Percentiles rank a stretch among this genome's conserved stretches.
These are phyloP conservation scores for Leccinum longicurvipes DNA, from an alignment of 768 basidiomycete species.

Conservation along the genomic window DNA sequence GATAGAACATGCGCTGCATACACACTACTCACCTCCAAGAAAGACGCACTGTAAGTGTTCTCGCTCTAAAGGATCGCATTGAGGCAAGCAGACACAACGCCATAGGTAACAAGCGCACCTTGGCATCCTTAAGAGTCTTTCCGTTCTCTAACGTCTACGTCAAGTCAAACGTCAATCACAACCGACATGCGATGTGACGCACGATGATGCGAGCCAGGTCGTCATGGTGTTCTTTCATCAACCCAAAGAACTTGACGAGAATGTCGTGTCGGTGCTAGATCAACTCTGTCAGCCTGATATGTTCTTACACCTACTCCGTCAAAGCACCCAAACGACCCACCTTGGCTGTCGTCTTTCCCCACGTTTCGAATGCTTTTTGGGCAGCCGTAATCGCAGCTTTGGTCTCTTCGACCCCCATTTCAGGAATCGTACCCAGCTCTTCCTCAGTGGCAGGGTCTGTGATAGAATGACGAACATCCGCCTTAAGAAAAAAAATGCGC, in stretches of 20 bases:
- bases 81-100: not conserved
- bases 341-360: conserved; percentile 87
- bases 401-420: conserved; percentile 85
- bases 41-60: conserved; percentile 80
- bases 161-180: conserved; percentile 8
- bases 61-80: conserved; percentile 53
- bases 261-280: conserved; percentile 76
- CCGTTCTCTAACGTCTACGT: conserved; percentile 91
- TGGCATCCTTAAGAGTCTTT: conserved; percentile 81
- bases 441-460: conserved; percentile 87
- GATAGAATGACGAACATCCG: not conserved
- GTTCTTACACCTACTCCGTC: not conserved
- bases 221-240: conserved; percentile 82
- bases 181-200: conserved; percentile 25
- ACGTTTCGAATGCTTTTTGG: conserved; percentile 72
- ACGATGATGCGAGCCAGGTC: conserved; percentile 88
- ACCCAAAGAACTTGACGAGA: conserved; percentile 68
- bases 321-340: conserved; percentile 34
- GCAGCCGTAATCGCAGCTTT: conserved; percentile 84
- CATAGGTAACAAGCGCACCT: conserved; percentile 40
- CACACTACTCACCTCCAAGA: conserved; percentile 60
- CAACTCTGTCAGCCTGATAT: not conserved
- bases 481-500: not conserved
- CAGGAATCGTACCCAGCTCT: conserved; percentile 80
- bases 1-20: not conserved